Conservation (phyloP, 1,284 basidiomycete genomes). For the Cryptococcus floricola region DNA sequence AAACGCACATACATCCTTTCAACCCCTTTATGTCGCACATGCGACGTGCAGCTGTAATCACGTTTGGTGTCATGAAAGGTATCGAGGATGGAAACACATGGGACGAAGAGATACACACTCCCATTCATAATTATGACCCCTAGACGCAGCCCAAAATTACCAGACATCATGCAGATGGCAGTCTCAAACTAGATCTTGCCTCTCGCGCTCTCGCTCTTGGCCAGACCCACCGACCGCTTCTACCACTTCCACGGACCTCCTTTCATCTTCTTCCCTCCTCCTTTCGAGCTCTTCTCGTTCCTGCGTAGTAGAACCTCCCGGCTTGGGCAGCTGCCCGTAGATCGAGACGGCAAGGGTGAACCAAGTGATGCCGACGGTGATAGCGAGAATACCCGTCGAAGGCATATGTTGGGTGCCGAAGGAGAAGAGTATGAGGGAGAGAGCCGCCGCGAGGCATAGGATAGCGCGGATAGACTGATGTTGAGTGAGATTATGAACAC, state of each 20-base stretch:
- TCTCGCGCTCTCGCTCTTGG: not conserved
- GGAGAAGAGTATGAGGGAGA: conserved; percentile 29
- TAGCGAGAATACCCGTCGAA: conserved; percentile 19
- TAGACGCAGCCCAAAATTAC: not conserved
- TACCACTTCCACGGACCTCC: not conserved
- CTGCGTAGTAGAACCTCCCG: not conserved
- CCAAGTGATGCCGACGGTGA: conserved; percentile 25
- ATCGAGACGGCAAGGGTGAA: conserved; percentile 20
- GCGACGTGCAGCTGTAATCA: too few species aligned
- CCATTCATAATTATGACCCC: not conserved
- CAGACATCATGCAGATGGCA: not conserved
- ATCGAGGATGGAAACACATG: too few species aligned
- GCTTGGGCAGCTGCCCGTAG: conserved; percentile 18
- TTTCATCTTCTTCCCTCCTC: not conserved
- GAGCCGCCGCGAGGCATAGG: conserved; percentile 13
- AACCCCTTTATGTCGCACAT: too few species aligned
- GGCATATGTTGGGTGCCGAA: conserved; percentile 12
- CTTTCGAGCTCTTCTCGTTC: not conserved
- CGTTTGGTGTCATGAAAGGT: too few species aligned
- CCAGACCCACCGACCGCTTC: not conserved
- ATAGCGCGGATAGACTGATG: conserved; percentile 18
- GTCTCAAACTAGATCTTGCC: not conserved
- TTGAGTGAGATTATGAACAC: too few species aligned
- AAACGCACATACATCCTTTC: too few species aligned
- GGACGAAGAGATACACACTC: too few species aligned